These are phyloP conservation scores for Fusarium sp. DNA, from an alignment of 2,329 filamentous ascomycete species.

Conservation along the genomic window DNA sequence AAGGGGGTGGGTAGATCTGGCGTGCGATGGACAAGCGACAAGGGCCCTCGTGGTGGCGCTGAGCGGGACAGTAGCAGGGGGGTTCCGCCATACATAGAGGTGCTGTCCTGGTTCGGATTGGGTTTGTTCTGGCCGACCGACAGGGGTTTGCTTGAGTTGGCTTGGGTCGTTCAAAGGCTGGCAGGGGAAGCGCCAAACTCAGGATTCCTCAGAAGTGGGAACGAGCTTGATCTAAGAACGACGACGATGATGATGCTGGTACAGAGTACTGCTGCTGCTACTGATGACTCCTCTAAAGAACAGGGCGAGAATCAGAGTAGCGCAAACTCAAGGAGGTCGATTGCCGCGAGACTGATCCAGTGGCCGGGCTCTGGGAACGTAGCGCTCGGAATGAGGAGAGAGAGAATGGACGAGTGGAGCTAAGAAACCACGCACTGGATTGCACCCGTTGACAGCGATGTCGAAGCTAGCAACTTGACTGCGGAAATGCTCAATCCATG, in stretches of 20 bases:
- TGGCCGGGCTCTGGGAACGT: conserved; percentile 43
- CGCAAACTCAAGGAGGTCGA: conserved; percentile 41
- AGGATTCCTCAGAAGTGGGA: conserved; percentile 25
- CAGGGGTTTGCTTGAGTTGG: conserved; percentile 26
- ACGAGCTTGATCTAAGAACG: conserved; percentile 23
- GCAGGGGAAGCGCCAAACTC: conserved; percentile 21
- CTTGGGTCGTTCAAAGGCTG: conserved; percentile 21
- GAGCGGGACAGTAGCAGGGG: conserved; percentile 43
- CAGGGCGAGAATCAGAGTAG: conserved; percentile 34
- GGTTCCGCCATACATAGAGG: conserved; percentile 24
- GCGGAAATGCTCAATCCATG: conserved; percentile 22
- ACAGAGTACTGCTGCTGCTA: too few species aligned
- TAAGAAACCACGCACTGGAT: conserved; percentile 48
- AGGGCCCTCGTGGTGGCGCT: conserved; percentile 49
- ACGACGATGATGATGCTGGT: conserved; percentile 5
- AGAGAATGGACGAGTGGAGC: conserved; percentile 37
- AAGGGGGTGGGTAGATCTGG: conserved; percentile 47
- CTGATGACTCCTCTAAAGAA: conserved; percentile 26
- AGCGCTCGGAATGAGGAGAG: conserved; percentile 26
- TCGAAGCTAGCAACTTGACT: conserved; percentile 39
- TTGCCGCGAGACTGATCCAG: conserved; percentile 42
- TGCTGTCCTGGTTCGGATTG: conserved; percentile 29
- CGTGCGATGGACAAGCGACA: conserved; percentile 43
- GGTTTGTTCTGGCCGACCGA: conserved; percentile 28
- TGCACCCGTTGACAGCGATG: conserved; percentile 41